Conservation (phyloP, 2,329 filamentous ascomycete species). For the Raffaelea deltoideospora region DNA sequence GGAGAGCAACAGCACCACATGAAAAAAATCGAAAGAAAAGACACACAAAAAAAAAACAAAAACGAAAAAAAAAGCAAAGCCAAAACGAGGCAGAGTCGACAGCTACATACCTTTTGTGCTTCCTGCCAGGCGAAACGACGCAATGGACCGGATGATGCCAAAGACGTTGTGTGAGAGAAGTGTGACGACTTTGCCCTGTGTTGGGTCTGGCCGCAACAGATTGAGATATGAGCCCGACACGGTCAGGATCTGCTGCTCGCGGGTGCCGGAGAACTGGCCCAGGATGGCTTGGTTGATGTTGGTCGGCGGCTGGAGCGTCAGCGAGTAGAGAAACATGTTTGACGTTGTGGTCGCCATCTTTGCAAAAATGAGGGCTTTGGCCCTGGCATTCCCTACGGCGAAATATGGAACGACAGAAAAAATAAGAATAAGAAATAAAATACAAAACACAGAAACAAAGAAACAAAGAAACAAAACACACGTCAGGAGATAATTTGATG, state of each 20-base stretch:
- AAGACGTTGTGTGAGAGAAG: constrained; percentile 88
- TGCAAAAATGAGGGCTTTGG: no score
- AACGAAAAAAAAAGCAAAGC: constrained; percentile 20
- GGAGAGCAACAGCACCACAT: constrained; percentile 83
- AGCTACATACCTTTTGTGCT: constrained; percentile 78
- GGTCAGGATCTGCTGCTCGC: constrained; percentile 94
- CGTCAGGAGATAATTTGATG: neutral
- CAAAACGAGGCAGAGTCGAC: constrained; percentile 5
- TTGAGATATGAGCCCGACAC: constrained; percentile 82
- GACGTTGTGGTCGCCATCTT: constrained; percentile 84
- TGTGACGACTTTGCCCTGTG: constrained; percentile 72
- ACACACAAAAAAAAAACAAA: constrained; percentile 89
- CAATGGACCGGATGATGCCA: constrained; percentile 81
- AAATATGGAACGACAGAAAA: neutral
- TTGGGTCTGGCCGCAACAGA: constrained; percentile 72
- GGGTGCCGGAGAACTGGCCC: constrained; percentile 89
- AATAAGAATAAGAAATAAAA: neutral
- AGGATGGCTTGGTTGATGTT: constrained; percentile 81
- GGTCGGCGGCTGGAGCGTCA: constrained; percentile 87
- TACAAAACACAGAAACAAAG: neutral
- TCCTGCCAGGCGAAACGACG: constrained; percentile 81
- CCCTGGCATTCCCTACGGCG: no score
- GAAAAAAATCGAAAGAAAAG: constrained; percentile 86
- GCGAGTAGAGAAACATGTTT: constrained; percentile 95
- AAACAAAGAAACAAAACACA: neutral